Evolutionary conservation across 805 yeast species (phyloP).

Genomic region (Osmozyma mogii): DNA sequence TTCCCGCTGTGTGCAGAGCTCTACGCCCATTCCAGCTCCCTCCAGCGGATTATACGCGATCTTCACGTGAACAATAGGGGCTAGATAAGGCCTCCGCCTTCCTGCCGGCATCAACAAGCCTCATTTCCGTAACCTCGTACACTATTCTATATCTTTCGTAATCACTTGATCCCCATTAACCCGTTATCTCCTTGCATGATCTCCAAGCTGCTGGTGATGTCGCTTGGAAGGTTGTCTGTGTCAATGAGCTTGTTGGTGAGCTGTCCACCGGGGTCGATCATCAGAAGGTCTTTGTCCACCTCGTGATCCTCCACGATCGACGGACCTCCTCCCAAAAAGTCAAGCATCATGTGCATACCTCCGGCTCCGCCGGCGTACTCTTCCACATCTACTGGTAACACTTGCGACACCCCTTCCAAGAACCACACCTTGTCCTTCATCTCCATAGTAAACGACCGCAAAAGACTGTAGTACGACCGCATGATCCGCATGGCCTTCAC

Average conservation of each 20-base stretch:
- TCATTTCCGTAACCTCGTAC: too few species aligned
- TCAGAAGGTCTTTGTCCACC: slow-evolving; percentile 30
- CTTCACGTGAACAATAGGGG: too few species aligned
- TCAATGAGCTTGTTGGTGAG: slow-evolving; percentile 43
- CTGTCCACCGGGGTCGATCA: slow-evolving; percentile 37
- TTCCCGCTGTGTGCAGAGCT: too few species aligned
- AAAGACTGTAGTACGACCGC: slow-evolving; percentile 76
- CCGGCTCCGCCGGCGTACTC: slow-evolving; percentile 82
- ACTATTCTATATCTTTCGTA: too few species aligned
- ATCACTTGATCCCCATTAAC: slow-evolving; percentile 28
- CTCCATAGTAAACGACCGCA: slow-evolving; percentile 75
- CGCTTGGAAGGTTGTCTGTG: slow-evolving; percentile 51
- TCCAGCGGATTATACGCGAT: too few species aligned
- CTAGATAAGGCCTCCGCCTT: too few species aligned
- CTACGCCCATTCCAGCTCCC: too few species aligned
- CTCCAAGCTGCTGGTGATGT: slow-evolving; percentile 42
- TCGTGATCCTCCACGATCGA: slow-evolving; percentile 31
- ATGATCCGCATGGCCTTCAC: slow-evolving; percentile 83
- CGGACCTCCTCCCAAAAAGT: slow-evolving; percentile 67
- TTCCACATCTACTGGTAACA: slow-evolving; percentile 86
- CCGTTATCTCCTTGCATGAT: slow-evolving; percentile 43
- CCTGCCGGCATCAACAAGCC: too few species aligned
- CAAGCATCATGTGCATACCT: slow-evolving; percentile 88
- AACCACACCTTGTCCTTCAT: slow-evolving; percentile 92
- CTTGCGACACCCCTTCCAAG: slow-evolving; percentile 73